A percentile compares a stretch with the other conserved stretches of the same genome.
Conservation (phyloP, 768 basidiomycete genomes). For the Grammothele lineata region DNA sequence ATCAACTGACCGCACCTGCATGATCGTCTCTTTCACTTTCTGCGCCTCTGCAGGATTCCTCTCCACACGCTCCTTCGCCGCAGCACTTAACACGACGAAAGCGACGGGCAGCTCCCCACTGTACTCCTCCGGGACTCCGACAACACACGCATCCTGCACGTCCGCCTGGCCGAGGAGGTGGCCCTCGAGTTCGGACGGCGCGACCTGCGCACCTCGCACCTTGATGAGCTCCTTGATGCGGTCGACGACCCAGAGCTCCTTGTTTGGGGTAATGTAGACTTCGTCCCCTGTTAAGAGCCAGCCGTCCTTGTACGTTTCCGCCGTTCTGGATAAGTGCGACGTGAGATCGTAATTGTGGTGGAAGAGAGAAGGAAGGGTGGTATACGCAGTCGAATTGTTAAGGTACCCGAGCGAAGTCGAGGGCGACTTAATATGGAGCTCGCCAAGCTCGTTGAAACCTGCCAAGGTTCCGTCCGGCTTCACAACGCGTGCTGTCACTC, state of each 20-base stretch:
- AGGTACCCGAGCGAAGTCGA: slow-evolving; percentile 41
- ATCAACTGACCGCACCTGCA: neutral
- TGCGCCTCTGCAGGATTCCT: slow-evolving; percentile 48
- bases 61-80: slow-evolving; percentile 32
- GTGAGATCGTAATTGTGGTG: neutral
- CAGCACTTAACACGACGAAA: slow-evolving; percentile 48
- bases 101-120: slow-evolving; percentile 73
- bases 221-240: slow-evolving; percentile 73
- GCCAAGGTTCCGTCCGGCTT: slow-evolving; percentile 56
- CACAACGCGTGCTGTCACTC: slow-evolving; percentile 48
- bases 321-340: slow-evolving; percentile 39
- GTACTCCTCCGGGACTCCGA: slow-evolving; percentile 68
- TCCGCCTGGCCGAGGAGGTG: slow-evolving; percentile 36
- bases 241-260: slow-evolving; percentile 58
- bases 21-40: neutral
- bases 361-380: slow-evolving; percentile 4
- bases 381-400: slow-evolving; percentile 60
- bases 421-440: slow-evolving; percentile 46
- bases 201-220: slow-evolving; percentile 43
- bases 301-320: slow-evolving; percentile 62
- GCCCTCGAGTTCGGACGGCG: slow-evolving; percentile 33
- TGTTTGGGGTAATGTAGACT: slow-evolving; percentile 47
- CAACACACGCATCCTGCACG: slow-evolving; percentile 37
- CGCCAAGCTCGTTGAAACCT: slow-evolving; percentile 53
- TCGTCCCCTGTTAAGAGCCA: slow-evolving; percentile 70